phyloP scores from a whole-genome alignment of 2,329 filamentous ascomycete genomes.

The Diaporthe citrichinensis region DNA sequence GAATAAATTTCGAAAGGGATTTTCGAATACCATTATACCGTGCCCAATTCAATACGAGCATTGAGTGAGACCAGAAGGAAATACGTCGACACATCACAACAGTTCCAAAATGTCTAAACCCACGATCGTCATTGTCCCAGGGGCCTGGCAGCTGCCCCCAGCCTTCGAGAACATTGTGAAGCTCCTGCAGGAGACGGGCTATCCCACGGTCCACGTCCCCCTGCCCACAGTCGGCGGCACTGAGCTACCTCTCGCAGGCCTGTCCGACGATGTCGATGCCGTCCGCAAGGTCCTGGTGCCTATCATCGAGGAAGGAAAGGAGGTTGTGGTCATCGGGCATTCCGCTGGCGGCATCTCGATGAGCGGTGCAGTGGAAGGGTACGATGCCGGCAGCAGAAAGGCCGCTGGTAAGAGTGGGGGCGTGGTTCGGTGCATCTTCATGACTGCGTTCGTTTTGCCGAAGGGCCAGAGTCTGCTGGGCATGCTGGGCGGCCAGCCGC shows the following conservation, averaged over 20 bases:
- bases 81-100: not conserved
- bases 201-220: not conserved
- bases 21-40: not conserved
- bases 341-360: slow-evolving; percentile 59
- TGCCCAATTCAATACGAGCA: not conserved
- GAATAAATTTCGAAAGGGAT: not conserved
- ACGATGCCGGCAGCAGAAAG: slow-evolving; percentile 52
- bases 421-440: slow-evolving; percentile 55
- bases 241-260: slow-evolving; percentile 18
- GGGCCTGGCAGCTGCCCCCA: slow-evolving; percentile 26
- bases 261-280: slow-evolving; percentile 34
- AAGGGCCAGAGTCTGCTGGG: slow-evolving; percentile 40
- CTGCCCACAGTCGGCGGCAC: slow-evolving; percentile 26
- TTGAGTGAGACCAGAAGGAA: too few species aligned
- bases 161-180: slow-evolving; percentile 15
- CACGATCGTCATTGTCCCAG: slow-evolving; percentile 30
- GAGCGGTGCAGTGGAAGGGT: slow-evolving; percentile 53
- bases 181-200: slow-evolving; percentile 18
- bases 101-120: not conserved
- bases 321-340: slow-evolving; percentile 59
- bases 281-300: slow-evolving; percentile 24
- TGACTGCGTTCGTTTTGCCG: slow-evolving; percentile 52
- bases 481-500: slow-evolving; percentile 38
- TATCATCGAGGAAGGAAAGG: slow-evolving; percentile 53
- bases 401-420: slow-evolving; percentile 53